These are phyloP conservation scores for Xylaria grammica DNA, from an alignment of 495 filamentous ascomycete genomes.

Conservation along the genomic window DNA sequence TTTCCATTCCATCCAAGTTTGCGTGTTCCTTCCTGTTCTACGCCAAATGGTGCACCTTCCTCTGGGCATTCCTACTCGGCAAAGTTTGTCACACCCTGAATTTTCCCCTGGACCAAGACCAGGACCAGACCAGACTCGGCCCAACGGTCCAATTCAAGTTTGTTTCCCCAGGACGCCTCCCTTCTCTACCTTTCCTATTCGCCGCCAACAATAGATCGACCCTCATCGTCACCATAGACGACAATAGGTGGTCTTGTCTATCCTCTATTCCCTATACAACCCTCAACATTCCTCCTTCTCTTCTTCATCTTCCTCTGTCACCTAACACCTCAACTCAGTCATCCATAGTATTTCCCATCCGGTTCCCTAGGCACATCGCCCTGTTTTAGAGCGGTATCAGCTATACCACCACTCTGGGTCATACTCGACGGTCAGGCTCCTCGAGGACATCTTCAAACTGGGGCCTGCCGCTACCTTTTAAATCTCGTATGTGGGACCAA, in stretches of 20 bases:
- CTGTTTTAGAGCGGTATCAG: not conserved
- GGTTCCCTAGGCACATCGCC: not conserved
- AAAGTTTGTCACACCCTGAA: constrained; percentile 17
- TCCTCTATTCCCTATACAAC: constrained; percentile 5
- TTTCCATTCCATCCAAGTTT: not conserved
- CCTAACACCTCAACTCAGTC: not conserved
- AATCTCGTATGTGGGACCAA: not conserved
- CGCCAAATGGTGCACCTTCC: constrained; percentile 9
- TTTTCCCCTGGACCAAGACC: not conserved
- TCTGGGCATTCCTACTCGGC: not conserved
- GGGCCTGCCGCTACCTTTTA: not conserved
- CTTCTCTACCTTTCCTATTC: constrained; percentile 7
- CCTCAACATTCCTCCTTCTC: constrained; percentile 9
- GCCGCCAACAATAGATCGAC: not conserved
- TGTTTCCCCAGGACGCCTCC: not conserved
- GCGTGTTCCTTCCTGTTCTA: constrained; percentile 8
- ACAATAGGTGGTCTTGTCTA: constrained; percentile 3
- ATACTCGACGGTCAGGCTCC: not conserved
- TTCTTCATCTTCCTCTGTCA: not conserved
- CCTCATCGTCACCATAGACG: not conserved
- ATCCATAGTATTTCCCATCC: constrained; percentile 11
- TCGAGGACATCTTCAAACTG: not conserved
- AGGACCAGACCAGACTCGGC: not conserved
- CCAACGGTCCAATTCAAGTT: not conserved
- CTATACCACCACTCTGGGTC: not conserved